Evolutionary conservation across 2,329 filamentous ascomycete species (phyloP), one percentile per base, ranked within the genome.

Genomic region (Trichophyton verrucosum): DNA sequence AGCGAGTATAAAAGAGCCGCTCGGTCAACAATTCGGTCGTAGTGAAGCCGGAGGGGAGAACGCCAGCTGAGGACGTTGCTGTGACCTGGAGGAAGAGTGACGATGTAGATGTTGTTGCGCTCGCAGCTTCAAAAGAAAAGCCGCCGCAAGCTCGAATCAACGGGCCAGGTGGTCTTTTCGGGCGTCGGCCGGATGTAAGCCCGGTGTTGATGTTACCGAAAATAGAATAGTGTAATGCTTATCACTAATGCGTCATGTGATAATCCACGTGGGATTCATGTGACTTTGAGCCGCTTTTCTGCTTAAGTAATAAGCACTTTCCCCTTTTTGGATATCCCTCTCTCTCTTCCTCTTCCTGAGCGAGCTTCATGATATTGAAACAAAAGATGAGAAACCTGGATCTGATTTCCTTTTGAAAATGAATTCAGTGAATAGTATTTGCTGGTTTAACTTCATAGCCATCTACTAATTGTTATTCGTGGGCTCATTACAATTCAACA

Each of bases 151-250:
- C 49, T 55, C 20, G 22, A 27, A 55, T 27, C 49, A 55, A 55
- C 49, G 49, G 33, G 33, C 33, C 33, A 38, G 33, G 33, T 55
- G 49, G 49, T 55, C 49, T 55, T 55, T 55, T 55, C 49, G 49
- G 49, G 49, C 13, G 3, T 7, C 49, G 49, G 49, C 30, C 4
- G 20, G 17, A 55, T 27, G 8, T 15, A 20, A n/a, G 24, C 4
- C 49, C 22, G 20, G 22, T 33, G 3, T 7, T 33, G 15, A 1
- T n/a, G 2, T 33, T 9, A 8, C 20, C 15, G 2, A 11, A 33
- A 33, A 13, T 0, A 4, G 49, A n/a, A 15, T 33, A 55, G 49
- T 7, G 0, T 9, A n/a, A n/a, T 11, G 24, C 17, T n/a, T 27
- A 20, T 55, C 49, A 38, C 49, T 36, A 33, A 55, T 27, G 0